phyloP scores from a whole-genome alignment of 345 rosid genomes.

The Syzygium aqueum region DNA sequence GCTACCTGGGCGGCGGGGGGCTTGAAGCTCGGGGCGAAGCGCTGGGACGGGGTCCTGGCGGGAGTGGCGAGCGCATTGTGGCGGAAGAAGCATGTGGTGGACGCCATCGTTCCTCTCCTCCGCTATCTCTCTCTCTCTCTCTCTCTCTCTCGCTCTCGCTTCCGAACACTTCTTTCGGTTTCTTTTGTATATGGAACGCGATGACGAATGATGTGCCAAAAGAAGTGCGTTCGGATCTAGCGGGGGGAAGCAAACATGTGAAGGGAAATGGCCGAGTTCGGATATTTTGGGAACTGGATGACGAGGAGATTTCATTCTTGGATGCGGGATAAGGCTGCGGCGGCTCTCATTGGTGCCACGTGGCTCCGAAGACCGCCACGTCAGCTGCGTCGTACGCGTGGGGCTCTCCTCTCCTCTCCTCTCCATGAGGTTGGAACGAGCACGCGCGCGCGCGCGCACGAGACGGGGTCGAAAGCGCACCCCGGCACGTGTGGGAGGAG shows the following conservation, averaged over 20 bases:
- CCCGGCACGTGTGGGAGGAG: not conserved
- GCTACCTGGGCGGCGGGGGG: slow-evolving; percentile 33
- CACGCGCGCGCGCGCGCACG: not conserved
- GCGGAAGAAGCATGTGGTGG: slow-evolving; percentile 63
- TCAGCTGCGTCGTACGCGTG: not conserved
- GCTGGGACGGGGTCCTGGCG: slow-evolving; percentile 24
- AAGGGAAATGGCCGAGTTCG: slow-evolving; percentile 33
- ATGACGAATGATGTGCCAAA: not conserved
- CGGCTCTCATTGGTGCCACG: slow-evolving; percentile 25
- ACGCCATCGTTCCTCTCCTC: slow-evolving; percentile 36
- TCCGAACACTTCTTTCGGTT: not conserved
- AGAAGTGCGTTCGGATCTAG: not conserved
- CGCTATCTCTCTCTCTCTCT: not conserved
- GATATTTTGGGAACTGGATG: slow-evolving; percentile 29
- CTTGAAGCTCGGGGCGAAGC: slow-evolving; percentile 30
- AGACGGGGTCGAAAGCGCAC: not conserved
- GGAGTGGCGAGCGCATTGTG: slow-evolving; percentile 46
- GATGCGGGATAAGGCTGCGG: slow-evolving; percentile 54
- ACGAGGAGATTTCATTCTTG: slow-evolving; percentile 24
- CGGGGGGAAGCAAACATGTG: not conserved
- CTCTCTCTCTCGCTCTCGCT: not conserved
- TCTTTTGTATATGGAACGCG: not conserved
- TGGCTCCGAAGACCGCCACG: not conserved
- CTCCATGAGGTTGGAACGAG: not conserved
- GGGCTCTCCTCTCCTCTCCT: too few species aligned